phyloP scores from a whole-genome alignment of 768 basidiomycete species.

The Podaxis sp. region DNA sequence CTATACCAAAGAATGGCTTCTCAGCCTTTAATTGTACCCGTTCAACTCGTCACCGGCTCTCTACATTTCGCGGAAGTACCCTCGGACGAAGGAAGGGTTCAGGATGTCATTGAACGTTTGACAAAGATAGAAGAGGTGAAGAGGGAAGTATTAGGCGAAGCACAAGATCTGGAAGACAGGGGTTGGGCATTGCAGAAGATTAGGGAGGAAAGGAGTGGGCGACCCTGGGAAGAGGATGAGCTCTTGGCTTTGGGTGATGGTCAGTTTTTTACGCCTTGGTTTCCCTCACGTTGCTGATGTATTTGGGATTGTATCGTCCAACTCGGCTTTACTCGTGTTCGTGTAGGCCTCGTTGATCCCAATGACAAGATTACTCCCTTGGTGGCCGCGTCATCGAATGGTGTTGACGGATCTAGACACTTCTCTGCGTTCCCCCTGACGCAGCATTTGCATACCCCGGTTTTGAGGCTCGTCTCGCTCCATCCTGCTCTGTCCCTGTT shows the following conservation, averaged over 20 bases:
- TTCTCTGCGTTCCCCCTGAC: constrained; percentile 73
- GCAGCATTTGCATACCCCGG: constrained; percentile 60
- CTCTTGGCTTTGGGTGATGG: constrained; percentile 63
- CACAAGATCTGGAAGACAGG: constrained; percentile 39
- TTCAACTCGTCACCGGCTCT: constrained; percentile 51
- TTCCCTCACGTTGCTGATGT: not conserved
- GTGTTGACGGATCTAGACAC: constrained; percentile 34
- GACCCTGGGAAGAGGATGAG: constrained; percentile 69
- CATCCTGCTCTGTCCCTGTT: constrained; percentile 53
- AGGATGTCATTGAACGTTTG: constrained; percentile 56
- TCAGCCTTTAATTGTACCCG: constrained; percentile 45
- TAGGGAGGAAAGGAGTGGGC: constrained; percentile 51
- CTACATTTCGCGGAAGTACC: constrained; percentile 59
- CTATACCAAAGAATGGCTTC: constrained; percentile 14
- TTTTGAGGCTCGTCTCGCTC: constrained; percentile 67
- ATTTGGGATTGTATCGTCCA: not conserved
- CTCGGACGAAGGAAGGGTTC: constrained; percentile 42
- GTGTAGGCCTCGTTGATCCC: constrained; percentile 46
- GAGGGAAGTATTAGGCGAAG: constrained; percentile 44
- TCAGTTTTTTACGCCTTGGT: constrained; percentile 22
- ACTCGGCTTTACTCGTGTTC: not conserved
- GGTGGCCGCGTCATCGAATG: constrained; percentile 33
- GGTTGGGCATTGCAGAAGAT: constrained; percentile 72
- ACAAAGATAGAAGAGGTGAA: constrained; percentile 43
- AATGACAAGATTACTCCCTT: constrained; percentile 47